These are phyloP conservation scores for Chalciporus piperatoides DNA, from an alignment of 1,284 basidiomycete genomes.

Conservation along the genomic window DNA sequence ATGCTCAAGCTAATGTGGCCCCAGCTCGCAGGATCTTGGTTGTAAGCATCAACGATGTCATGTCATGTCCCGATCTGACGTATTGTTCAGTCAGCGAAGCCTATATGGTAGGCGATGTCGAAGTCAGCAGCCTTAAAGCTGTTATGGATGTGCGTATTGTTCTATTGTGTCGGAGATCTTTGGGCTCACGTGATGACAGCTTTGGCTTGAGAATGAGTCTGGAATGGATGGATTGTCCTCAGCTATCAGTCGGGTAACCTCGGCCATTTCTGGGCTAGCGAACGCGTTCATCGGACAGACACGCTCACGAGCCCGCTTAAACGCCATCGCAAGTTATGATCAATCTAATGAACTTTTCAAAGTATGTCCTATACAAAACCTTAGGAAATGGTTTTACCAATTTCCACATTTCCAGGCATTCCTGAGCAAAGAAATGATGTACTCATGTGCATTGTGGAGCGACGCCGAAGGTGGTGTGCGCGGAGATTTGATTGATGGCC, in stretches of 20 bases:
- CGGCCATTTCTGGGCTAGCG: constrained; percentile 66
- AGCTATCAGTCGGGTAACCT: constrained; percentile 60
- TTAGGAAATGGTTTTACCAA: constrained; percentile 29
- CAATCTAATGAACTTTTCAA: constrained; percentile 81
- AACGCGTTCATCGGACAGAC: constrained; percentile 83
- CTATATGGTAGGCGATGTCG: constrained; percentile 80
- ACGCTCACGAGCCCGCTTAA: constrained; percentile 71
- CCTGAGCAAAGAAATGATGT: constrained; percentile 88
- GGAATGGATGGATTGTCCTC: constrained; percentile 66
- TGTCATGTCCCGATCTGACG: constrained; percentile 17
- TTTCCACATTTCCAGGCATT: constrained; percentile 53
- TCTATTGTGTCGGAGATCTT: constrained; percentile 1
- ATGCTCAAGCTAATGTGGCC: constrained; percentile 14
- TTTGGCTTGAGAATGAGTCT: constrained; percentile 81
- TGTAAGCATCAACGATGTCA: constrained; percentile 44
- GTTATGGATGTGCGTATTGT: constrained; percentile 68
- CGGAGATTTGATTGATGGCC: constrained; percentile 55
- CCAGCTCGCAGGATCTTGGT: constrained; percentile 67
- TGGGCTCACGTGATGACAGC: constrained; percentile 38
- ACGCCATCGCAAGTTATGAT: constrained; percentile 88
- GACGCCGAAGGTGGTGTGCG: constrained; percentile 69
- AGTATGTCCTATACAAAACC: constrained; percentile 33
- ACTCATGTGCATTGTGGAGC: constrained; percentile 81
- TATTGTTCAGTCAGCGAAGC: constrained; percentile 73
- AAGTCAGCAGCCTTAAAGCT: constrained; percentile 67